Percentiles rank a stretch among this genome's conserved stretches.
Evolutionary conservation across 192 early-diverging fungal genomes (phyloP).

Genomic region (Entomortierella chlamydospora): DNA sequence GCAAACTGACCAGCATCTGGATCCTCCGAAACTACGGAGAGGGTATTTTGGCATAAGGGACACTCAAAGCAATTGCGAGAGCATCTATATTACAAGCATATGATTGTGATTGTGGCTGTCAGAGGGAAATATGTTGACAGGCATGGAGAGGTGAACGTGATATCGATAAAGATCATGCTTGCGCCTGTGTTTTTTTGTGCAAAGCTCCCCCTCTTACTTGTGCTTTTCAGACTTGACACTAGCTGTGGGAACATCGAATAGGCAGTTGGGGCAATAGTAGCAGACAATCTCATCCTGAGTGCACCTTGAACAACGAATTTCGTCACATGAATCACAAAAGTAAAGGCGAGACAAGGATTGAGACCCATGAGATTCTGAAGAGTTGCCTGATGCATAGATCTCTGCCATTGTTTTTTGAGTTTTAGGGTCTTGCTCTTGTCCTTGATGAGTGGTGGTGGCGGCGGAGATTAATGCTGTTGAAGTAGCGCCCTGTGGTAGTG

Average conservation of each 20-base stretch:
- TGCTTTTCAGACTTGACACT: constrained; percentile 96
- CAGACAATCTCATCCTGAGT: constrained; percentile 86
- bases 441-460: neutral
- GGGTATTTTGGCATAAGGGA: constrained; percentile 84
- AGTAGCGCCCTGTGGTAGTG: neutral
- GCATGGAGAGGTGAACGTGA: neutral
- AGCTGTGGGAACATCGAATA: constrained; percentile 97
- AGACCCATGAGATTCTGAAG: constrained; percentile 42
- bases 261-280: constrained; percentile 96
- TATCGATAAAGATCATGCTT: neutral
- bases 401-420: constrained; percentile 5
- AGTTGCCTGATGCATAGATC: constrained; percentile 43
- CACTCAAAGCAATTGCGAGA: constrained; percentile 95
- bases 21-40: constrained; percentile 77
- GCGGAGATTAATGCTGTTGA: constrained; percentile 1
- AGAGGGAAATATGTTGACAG: neutral
- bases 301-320: constrained; percentile 84
- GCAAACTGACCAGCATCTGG: constrained; percentile 25
- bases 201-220: constrained; percentile 57
- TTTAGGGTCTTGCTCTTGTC: neutral
- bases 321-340: constrained; percentile 91
- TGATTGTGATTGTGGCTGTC: neutral
- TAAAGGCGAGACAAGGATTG: constrained; percentile 76
- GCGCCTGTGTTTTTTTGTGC: no score
- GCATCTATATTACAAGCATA: constrained; percentile 64